Percentiles rank a stretch among this genome's conserved stretches.
phyloP scores from a whole-genome alignment of 306 rosid species.

The Rosa lucieae region DNA sequence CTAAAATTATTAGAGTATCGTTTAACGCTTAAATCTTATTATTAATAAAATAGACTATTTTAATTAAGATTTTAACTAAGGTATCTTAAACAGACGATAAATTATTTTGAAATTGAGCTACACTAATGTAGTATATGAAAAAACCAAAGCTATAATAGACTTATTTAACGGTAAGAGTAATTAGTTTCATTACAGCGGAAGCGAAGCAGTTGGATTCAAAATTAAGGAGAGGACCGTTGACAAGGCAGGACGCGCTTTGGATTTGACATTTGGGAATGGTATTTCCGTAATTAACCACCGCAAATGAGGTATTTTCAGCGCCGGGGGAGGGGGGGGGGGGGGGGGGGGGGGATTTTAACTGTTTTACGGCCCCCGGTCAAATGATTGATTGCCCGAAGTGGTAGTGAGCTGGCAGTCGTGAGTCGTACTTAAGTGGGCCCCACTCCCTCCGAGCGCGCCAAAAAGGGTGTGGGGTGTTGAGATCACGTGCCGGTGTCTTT shows the following conservation, averaged over 20 bases:
- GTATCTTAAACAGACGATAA: too few relatives aligned
- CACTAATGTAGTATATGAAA: too few relatives aligned
- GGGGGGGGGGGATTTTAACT: too few relatives aligned
- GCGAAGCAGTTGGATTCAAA: neutral
- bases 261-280: neutral
- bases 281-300: neutral
- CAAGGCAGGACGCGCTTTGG: neutral
- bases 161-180: too few relatives aligned
- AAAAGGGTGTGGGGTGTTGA: neutral
- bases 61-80: too few relatives aligned
- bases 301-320: neutral
- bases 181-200: neutral
- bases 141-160: too few relatives aligned
- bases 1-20: too few relatives aligned
- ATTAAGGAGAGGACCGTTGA: neutral
- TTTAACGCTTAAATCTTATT: too few relatives aligned
- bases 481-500: constrained; percentile 23
- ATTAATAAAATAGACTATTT: too few relatives aligned
- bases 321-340: too few relatives aligned
- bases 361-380: neutral
- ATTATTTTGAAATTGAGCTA: too few relatives aligned
- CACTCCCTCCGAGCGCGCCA: neutral
- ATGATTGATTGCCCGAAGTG: constrained; percentile 7
- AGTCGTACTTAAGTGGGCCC: neutral
- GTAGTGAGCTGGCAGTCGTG: constrained; percentile 22